Evolutionary conservation across 345 rosid genomes (phyloP).

Genomic region (Populus tremula): DNA sequence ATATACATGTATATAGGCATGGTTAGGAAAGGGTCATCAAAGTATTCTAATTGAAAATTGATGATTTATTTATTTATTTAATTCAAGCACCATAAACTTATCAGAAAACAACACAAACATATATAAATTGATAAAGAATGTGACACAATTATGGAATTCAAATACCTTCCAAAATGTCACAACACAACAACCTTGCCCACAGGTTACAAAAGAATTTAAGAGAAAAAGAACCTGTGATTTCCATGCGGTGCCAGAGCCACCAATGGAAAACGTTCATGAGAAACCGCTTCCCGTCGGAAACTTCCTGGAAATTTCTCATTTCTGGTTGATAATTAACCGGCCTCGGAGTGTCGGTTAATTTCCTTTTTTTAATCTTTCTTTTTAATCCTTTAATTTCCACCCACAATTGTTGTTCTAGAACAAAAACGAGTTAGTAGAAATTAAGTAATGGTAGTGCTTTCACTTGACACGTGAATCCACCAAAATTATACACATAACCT

Average conservation of each 20-base stretch:
- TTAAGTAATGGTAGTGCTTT: background rate
- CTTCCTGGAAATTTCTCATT: constrained; percentile 1
- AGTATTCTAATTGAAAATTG: background rate
- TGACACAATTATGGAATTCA: background rate
- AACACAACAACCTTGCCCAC: background rate
- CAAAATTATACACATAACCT: constrained; percentile 18
- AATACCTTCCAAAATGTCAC: background rate
- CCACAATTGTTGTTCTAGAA: background rate
- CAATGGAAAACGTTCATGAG: too few species aligned
- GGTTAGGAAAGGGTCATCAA: background rate
- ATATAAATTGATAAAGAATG: background rate
- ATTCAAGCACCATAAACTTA: background rate
- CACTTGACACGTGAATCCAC: constrained; percentile 9
- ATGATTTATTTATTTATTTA: too few species aligned
- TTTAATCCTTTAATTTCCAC: background rate
- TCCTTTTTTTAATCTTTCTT: background rate
- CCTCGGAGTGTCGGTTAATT: background rate
- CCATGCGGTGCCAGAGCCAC: too few species aligned
- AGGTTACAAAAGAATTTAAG: too few species aligned
- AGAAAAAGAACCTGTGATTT: too few species aligned
- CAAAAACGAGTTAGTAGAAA: background rate
- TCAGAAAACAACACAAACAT: background rate
- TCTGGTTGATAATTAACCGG: background rate
- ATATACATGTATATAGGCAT: background rate
- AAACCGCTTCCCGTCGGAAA: background rate